phyloP scores from a whole-genome alignment of 1,139 yeast genomes.

The Debaryomyces subglobosus region DNA sequence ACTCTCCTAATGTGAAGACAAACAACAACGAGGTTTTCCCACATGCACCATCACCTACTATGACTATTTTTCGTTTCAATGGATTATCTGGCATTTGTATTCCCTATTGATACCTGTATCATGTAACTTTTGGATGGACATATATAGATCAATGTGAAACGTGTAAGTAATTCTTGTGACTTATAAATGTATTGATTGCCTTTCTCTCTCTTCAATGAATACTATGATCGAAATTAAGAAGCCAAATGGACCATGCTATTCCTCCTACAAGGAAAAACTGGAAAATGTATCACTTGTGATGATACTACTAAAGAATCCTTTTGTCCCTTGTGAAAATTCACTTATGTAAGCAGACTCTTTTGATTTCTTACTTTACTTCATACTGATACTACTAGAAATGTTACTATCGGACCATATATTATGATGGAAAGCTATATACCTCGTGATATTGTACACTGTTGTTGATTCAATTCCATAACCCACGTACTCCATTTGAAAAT shows the following conservation, averaged over 20 bases:
- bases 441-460: background rate
- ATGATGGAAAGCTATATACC: constrained; percentile 1
- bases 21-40: constrained; percentile 91
- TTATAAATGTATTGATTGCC: background rate
- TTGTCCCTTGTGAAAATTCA: background rate
- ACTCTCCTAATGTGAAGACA: constrained; percentile 88
- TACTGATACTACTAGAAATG: background rate
- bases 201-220: background rate
- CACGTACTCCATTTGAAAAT: constrained; percentile 15
- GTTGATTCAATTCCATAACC: constrained; percentile 20
- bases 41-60: constrained; percentile 95
- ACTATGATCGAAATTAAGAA: background rate
- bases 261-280: background rate
- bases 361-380: background rate
- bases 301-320: background rate
- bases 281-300: background rate
- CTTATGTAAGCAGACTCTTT: background rate
- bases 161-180: background rate
- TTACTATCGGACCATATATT: background rate
- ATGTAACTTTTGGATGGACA: background rate
- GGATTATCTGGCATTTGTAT: constrained; percentile 8
- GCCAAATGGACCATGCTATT: background rate
- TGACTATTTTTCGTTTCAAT: constrained; percentile 77
- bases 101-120: constrained; percentile 1
- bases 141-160: background rate